These are phyloP conservation scores for Trichophyton mentagrophytes DNA, from an alignment of 2,329 filamentous ascomycete species.

Conservation along the genomic window DNA sequence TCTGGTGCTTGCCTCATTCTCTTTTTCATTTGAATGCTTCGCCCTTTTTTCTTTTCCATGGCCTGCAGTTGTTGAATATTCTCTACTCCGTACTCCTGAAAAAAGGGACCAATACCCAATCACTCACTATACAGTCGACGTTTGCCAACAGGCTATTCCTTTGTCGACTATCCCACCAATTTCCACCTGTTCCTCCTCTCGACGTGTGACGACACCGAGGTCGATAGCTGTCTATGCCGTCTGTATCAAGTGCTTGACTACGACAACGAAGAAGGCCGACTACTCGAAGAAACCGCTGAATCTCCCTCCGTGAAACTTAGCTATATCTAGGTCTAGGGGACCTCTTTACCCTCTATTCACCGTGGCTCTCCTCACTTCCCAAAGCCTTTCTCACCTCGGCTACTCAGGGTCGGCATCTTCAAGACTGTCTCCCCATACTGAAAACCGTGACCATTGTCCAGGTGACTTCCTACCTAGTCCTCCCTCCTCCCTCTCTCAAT, in stretches of 20 bases:
- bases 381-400: slow-evolving; percentile 20
- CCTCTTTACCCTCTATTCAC: slow-evolving; percentile 13
- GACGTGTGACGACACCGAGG: background rate
- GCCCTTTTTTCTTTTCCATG: slow-evolving; percentile 1
- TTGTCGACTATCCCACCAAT: background rate
- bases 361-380: slow-evolving; percentile 31
- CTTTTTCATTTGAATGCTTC: slow-evolving; percentile 3
- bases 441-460: slow-evolving; percentile 19
- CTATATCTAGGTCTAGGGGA: background rate
- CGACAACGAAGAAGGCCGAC: background rate
- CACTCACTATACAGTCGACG: background rate
- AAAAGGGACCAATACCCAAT: slow-evolving; percentile 2
- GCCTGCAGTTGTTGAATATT: slow-evolving; percentile 2
- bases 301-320: background rate
- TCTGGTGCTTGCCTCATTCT: background rate
- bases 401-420: slow-evolving; percentile 17
- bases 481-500: slow-evolving; percentile 27
- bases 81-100: background rate
- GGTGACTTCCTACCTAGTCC: slow-evolving; percentile 18
- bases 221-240: background rate
- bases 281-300: background rate
- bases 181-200: background rate
- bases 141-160: background rate
- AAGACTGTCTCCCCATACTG: slow-evolving; percentile 21
- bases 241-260: background rate